A percentile compares a stretch with the other conserved stretches of the same genome.
Evolutionary conservation across 148 eudicot species (phyloP).

Genomic region (Rhododendron molle): DNA sequence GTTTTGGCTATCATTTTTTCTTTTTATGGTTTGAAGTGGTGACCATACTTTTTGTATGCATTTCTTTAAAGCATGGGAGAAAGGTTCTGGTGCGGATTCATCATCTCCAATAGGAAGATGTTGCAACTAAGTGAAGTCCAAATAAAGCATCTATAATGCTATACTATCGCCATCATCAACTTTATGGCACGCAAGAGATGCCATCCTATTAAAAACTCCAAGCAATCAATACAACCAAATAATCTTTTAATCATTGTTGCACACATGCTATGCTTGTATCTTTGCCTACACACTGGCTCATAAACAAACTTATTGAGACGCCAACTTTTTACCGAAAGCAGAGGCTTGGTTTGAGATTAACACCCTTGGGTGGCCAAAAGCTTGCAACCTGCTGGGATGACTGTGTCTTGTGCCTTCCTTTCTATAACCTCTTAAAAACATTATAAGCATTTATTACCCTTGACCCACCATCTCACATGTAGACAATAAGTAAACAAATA

Average conservation of each 20-base stretch:
- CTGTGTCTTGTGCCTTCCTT: neutral
- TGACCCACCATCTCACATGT: neutral
- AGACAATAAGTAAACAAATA: neutral
- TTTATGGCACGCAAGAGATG: neutral
- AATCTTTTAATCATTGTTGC: neutral
- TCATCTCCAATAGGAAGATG: neutral
- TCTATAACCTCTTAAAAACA: neutral
- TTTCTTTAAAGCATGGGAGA: neutral
- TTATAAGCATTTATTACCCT: neutral
- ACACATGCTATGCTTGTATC: neutral
- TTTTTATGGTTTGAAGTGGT: too few species aligned
- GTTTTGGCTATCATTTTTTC: too few species aligned
- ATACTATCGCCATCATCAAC: neutral
- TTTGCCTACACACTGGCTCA: neutral
- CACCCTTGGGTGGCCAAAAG: neutral
- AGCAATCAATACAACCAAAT: neutral
- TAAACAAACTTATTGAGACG: neutral
- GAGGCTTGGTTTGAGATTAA: neutral
- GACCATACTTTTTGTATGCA: too few species aligned
- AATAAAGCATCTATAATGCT: neutral
- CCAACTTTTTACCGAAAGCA: neutral
- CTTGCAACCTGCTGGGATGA: neutral
- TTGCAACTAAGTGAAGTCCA: neutral
- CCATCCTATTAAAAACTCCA: neutral
- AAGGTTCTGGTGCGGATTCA: neutral